These are phyloP conservation scores for Chrysosporium keratinophilum DNA, from an alignment of 2,329 filamentous ascomycete genomes.

Conservation along the genomic window DNA sequence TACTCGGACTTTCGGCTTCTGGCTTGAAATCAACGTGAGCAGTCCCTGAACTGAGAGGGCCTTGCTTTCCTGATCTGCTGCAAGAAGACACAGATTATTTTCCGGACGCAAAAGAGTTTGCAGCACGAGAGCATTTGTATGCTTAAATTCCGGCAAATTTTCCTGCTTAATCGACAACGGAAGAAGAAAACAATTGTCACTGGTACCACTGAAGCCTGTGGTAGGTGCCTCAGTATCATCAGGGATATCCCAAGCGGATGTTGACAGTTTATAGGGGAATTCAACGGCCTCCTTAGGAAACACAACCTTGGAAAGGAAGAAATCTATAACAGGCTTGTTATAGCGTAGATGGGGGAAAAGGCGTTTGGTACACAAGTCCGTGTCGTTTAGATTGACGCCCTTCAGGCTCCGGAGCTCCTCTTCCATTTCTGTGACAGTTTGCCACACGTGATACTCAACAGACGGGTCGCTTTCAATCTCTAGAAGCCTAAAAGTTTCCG, in stretches of 20 bases:
- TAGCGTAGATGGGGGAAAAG: constrained; percentile 16
- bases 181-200: constrained; percentile 47
- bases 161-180: constrained; percentile 46
- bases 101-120: constrained; percentile 44
- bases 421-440: constrained; percentile 27
- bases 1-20: constrained; percentile 40
- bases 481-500: constrained; percentile 39
- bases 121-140: constrained; percentile 56
- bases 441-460: constrained; percentile 38
- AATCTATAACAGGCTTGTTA: constrained; percentile 41
- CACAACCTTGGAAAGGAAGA: constrained; percentile 46
- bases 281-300: constrained; percentile 52
- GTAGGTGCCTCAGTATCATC: constrained; percentile 37
- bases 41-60: constrained; percentile 34
- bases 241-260: constrained; percentile 55
- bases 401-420: constrained; percentile 32
- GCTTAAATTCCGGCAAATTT: constrained; percentile 42
- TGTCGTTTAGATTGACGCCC: constrained; percentile 52
- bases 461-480: constrained; percentile 42
- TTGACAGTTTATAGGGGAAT: constrained; percentile 49
- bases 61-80: constrained; percentile 11
- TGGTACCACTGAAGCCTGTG: constrained; percentile 58
- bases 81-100: constrained; percentile 29
- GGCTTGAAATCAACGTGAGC: constrained; percentile 32
- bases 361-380: background rate